phyloP scores from a whole-genome alignment of 176 grass and related monocot species.

The Carex parvula region DNA sequence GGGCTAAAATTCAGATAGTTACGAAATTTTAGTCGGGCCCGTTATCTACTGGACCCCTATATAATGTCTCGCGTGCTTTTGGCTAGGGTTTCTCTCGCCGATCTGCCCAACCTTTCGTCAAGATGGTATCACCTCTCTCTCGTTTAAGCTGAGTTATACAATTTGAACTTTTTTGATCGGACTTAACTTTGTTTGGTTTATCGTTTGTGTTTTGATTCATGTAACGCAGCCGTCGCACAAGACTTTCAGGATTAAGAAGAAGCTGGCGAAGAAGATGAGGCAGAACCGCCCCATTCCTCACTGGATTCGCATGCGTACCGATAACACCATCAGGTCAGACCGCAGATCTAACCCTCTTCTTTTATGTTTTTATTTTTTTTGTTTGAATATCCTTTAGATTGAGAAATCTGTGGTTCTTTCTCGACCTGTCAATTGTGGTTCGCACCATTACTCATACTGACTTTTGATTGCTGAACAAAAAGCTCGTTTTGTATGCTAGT shows the following conservation, averaged over 20 bases:
- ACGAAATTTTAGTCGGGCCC: neutral
- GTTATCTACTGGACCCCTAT: conserved; percentile 19
- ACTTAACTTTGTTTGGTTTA: conserved; percentile 16
- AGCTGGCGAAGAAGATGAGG: conserved; percentile 91
- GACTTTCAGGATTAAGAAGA: conserved; percentile 91
- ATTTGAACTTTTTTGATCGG: neutral
- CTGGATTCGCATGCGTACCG: conserved; percentile 91
- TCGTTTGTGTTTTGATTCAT: neutral
- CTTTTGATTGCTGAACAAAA: neutral
- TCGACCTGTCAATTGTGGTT: neutral
- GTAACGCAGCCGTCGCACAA: conserved; percentile 70
- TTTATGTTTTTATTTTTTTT: conserved; percentile 24
- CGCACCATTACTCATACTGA: neutral
- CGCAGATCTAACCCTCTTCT: conserved; percentile 15
- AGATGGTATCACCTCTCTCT: conserved; percentile 39
- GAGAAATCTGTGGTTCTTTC: neutral
- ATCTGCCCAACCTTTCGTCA: conserved; percentile 24
- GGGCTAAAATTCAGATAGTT: neutral
- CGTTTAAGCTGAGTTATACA: neutral
- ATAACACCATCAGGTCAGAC: conserved; percentile 79
- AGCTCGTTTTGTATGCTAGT: neutral
- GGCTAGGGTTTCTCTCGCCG: conserved; percentile 48
- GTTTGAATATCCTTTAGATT: neutral
- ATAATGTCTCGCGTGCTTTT: conserved; percentile 19
- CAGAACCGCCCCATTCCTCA: conserved; percentile 97